Base-by-base conservation (phyloP, 202 grass and related monocot species). In the Setaria viridis region DNA sequence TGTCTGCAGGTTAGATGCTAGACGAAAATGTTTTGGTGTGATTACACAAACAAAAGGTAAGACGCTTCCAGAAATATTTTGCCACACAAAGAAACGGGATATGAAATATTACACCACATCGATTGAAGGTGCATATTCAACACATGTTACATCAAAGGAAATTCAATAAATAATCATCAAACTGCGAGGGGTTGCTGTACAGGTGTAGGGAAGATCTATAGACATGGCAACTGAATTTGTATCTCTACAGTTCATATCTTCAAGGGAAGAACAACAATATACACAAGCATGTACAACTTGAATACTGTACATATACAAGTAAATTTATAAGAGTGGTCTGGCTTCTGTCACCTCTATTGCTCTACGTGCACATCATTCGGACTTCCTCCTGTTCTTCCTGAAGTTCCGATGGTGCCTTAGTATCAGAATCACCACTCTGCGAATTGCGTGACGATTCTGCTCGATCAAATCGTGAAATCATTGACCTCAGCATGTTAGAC, bases 401-500 rank as follows among this genome's bases (percentile, higher is more conserved):
- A 69, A 11, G 16, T 53, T 93, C 74, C 3, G 80, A 33, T 54
- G 65, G 67, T 71, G 76, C 67, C 72, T 86, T 92, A 15, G 53
- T 55, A 79, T 73, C 65, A 79, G 60, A 20, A 79, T 78, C 78
- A 57, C 74, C 82, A 60, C 74, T 51, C 45, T 81, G 88, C 21
- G 79, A 85, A 80, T 51, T 89, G 72, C 76, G 91, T 42, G 88
- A 89, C 30, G 91, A 86, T 67, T 91, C 90, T 34, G 37, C 70
- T 82, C 83, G 85, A 83, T 91, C 96, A 68, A 85, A 82, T 79
- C 81, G 84, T 72, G 86, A 83, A 72, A 67, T 68, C 82, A 87
- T 48, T 37, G 66, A 85, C 64, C 85, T 85, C 42, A 99, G 82
- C 85, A 91, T 89, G 65, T 95, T 99, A 54, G 89, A 82, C 64